Base-by-base conservation (phyloP, 2,329 filamentous ascomycete species). In the Waltergamsia citrina region DNA sequence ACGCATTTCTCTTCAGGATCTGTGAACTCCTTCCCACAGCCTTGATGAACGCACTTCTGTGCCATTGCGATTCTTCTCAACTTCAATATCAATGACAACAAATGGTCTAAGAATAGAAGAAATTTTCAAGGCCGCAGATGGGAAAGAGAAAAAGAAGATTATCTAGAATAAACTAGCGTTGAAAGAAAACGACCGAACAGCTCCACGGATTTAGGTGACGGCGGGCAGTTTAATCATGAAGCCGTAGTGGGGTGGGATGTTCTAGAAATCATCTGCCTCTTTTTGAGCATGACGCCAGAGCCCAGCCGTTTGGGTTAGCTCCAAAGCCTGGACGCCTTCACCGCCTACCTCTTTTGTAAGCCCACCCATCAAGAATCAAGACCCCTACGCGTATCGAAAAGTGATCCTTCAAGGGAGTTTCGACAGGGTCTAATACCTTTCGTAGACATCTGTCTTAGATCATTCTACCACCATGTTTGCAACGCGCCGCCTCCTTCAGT, bases 11-110 rank as follows among this genome's bases (percentile, higher is more conserved):
- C 90, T 27, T 85, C 76, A 8, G 79, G 62, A 57, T 95, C 82
- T 32, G 79, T 78, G 60, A 86, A 96, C 43, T 69, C 60, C 70
- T 95, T 96, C 50, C 83, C 86, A 61, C 92, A 98, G 56, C 88
- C 87, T 61, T 94, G 88, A 66, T 95, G 92, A 38, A 95, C 86
- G 59, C 92, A 98, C 66, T 94, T 96, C 50, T 79, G 74, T 38
- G 80, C 68, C 79, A 85, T 85, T 38, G 27, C 35, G 38, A 11
- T 5, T n/a, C n/a, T n/a, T n/a, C n/a, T n/a, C n/a, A n/a, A n/a
- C n/a, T n/a, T n/a, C n/a, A n/a, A n/a, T n/a, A n/a, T n/a, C n/a
- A n/a, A n/a, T n/a, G n/a, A n/a, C n/a, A n/a, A n/a, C n/a, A n/a
- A n/a, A n/a, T n/a, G n/a, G n/a, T n/a, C n/a, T n/a, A n/a, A n/a